Percentiles rank a stretch among this genome's conserved stretches.
phyloP scores from a whole-genome alignment of 345 rosid genomes.

The Citrus medica region DNA sequence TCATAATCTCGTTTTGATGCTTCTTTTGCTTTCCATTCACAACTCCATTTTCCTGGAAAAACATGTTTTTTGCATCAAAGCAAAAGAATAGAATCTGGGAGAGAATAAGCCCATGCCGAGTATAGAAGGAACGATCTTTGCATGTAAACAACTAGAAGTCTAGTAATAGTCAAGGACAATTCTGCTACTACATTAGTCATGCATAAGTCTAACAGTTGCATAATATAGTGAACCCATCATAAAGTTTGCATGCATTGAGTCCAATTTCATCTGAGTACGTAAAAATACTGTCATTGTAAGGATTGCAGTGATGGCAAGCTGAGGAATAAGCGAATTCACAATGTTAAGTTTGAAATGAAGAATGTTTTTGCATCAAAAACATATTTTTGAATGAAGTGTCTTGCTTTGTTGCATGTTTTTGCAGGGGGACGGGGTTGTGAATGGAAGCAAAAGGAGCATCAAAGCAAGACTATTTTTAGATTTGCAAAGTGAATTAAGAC shows the following conservation, averaged over 20 bases:
- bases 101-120: slow-evolving; percentile 50
- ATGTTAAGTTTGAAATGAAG: neutral
- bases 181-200: slow-evolving; percentile 46
- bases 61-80: too few relatives aligned
- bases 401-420: too few relatives aligned
- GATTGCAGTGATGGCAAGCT: slow-evolving; percentile 29
- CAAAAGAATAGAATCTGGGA: slow-evolving; percentile 35
- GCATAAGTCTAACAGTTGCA: slow-evolving; percentile 28
- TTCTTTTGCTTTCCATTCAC: too few relatives aligned
- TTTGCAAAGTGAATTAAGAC: too few relatives aligned
- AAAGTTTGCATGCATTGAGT: slow-evolving; percentile 32
- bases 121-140: slow-evolving; percentile 37
- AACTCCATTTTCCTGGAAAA: too few relatives aligned
- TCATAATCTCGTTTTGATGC: too few relatives aligned
- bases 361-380: too few relatives aligned
- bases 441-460: too few relatives aligned
- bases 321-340: neutral
- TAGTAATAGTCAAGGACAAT: slow-evolving; percentile 32
- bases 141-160: slow-evolving; percentile 43
- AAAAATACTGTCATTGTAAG: slow-evolving; percentile 37
- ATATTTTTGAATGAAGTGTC: too few relatives aligned
- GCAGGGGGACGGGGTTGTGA: too few relatives aligned
- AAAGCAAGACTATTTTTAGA: too few relatives aligned
- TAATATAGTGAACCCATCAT: slow-evolving; percentile 27
- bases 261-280: slow-evolving; percentile 24